Evolutionary conservation across 495 filamentous ascomycete genomes (phyloP), one percentile per base, ranked within the genome.

Genomic region (Pyrenula aspistea): DNA sequence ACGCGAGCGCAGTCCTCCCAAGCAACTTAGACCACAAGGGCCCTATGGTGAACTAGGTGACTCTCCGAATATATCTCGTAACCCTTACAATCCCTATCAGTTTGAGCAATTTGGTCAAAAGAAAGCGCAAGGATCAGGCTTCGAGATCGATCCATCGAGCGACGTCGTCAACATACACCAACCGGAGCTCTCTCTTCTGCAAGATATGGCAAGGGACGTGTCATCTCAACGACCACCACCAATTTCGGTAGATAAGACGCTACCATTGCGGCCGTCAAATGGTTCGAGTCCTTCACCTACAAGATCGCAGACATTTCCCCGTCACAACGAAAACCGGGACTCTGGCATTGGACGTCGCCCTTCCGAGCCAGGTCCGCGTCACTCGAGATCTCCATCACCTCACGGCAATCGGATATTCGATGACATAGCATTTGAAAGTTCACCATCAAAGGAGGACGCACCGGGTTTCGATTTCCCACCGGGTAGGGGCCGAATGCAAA

Each of bases 21-120:
- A 61, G 20, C 60, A 53, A 4, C 62, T 58, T 19, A 61, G 61
- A 1, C 61, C 62, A 48, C 63, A 56, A n/a, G 63, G 68, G 23
- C 59, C 60, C 12, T 66, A 66, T 49, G 65, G 66, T 56, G 58
- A 47, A 24, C 56, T 62, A 23, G 60, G 31, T 8, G n/a, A n/a
- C n/a, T n/a, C n/a, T n/a, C n/a, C n/a, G n/a, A 42, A 42, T 15
- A 42, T 42, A 15, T 42, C 31, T 4, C 4, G 31, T 15, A 42
- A 42, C 4, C 31, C 31, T 15, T 42, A 42, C 15, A 42, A 42
- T 42, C 31, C 31, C 4, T 42, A 42, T 15, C 4, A 42, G 31
- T 42, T 42, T 15, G 31, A 42, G 31, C 31, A 4, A 42, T 42
- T 42, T 42, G 15, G 15, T 42, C 31, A 42, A 42, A 15, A 4